phyloP scores from a whole-genome alignment of 2,329 filamentous ascomycete genomes.

The Alternaria incomplexa region DNA sequence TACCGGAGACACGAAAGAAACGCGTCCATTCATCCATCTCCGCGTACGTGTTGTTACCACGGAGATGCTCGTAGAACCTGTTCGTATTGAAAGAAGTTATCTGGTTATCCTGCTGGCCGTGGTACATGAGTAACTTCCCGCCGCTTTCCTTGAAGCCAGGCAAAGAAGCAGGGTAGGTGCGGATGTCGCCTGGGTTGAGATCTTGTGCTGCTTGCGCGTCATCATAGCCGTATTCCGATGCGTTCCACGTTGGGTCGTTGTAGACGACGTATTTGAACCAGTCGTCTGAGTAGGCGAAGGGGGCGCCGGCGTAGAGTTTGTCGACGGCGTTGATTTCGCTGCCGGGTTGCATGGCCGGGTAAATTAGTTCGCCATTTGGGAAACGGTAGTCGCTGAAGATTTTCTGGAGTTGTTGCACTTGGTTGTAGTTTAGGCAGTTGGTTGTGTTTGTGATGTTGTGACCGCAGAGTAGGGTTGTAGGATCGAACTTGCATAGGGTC shows the following conservation, averaged over 20 bases:
- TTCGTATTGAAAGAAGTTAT: conserved; percentile 53
- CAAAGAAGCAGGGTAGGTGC: conserved; percentile 45
- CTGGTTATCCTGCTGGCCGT: conserved; percentile 54
- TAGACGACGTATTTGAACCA: conserved; percentile 56
- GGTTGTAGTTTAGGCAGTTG: conserved; percentile 51
- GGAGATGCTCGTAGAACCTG: conserved; percentile 55
- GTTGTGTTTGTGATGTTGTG: conserved; percentile 23
- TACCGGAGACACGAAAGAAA: conserved; percentile 59
- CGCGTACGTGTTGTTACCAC: conserved; percentile 6
- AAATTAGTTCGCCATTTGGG: conserved; percentile 53
- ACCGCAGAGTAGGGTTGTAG: conserved; percentile 46
- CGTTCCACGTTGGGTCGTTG: conserved; percentile 43
- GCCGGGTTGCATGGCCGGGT: conserved; percentile 57
- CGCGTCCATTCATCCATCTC: conserved; percentile 48
- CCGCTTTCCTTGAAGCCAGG: conserved; percentile 41
- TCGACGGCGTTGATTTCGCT: conserved; percentile 49
- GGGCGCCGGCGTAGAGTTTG: conserved; percentile 46
- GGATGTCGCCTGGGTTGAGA: conserved; percentile 46
- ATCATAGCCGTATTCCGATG: conserved; percentile 9
- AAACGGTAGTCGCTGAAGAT: conserved; percentile 53
- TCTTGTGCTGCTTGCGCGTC: conserved; percentile 40
- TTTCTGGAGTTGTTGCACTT: conserved; percentile 52
- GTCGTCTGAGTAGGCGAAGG: conserved; percentile 48
- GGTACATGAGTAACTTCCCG: conserved; percentile 54
- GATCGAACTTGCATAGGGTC: conserved; percentile 43